phyloP scores from a whole-genome alignment of 768 basidiomycete genomes.

The Lentinula sp. region DNA sequence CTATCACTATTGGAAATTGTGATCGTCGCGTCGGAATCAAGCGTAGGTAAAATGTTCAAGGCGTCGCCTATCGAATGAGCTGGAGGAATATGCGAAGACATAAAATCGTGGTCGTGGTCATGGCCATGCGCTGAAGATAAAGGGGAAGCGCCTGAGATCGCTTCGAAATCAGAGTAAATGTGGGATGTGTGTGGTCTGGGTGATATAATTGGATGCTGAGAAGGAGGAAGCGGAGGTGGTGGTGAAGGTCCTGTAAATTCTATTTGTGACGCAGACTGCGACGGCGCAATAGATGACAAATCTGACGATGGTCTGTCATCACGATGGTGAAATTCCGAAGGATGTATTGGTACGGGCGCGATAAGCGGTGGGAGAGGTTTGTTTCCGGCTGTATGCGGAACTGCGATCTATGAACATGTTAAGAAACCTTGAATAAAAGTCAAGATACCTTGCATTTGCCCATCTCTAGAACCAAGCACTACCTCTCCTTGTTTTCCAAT shows the following conservation, averaged over 20 bases:
- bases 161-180: slow-evolving; percentile 4
- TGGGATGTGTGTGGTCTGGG: background rate
- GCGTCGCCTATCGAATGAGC: background rate
- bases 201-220: background rate
- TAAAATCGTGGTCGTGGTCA: background rate
- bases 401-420: background rate
- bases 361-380: slow-evolving; percentile 21
- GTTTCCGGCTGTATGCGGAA: background rate
- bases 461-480: slow-evolving; percentile 18
- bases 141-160: background rate
- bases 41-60: background rate
- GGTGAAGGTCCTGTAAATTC: slow-evolving; percentile 10
- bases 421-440: no score
- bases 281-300: slow-evolving; percentile 65
- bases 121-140: background rate
- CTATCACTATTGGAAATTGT: background rate
- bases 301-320: slow-evolving; percentile 35
- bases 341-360: background rate
- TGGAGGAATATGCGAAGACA: background rate
- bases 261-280: slow-evolving; percentile 70
- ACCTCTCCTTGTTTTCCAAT: slow-evolving; percentile 56
- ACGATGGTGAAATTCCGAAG: background rate
- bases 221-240: background rate
- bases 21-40: background rate
- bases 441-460: background rate